Percentiles rank a stretch among this genome's conserved stretches.
phyloP scores from a whole-genome alignment of 768 basidiomycete species.

The Daedaleopsis sinensis region DNA sequence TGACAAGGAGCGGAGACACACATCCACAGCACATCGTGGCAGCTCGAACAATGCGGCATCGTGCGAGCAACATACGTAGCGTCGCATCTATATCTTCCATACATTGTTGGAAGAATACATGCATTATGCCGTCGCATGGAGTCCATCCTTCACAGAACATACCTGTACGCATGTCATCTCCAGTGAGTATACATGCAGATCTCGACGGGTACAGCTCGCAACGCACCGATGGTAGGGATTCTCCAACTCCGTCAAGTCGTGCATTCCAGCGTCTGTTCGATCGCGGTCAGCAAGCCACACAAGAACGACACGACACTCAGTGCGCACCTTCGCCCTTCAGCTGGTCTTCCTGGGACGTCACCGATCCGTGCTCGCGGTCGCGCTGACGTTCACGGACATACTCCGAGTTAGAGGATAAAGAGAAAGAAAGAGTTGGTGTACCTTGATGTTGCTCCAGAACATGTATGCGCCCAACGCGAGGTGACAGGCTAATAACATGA shows the following conservation, averaged over 20 bases:
- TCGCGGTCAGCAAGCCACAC: background rate
- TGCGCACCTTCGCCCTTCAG: background rate
- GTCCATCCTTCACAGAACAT: background rate
- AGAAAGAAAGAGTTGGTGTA: background rate
- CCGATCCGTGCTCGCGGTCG: conserved; percentile 18
- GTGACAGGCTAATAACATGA: conserved; percentile 6
- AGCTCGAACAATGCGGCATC: too few species aligned
- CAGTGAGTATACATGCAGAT: background rate
- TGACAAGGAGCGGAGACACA: too few species aligned
- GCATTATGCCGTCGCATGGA: too few species aligned
- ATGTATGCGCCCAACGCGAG: conserved; percentile 20
- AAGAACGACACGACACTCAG: too few species aligned
- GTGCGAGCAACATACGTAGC: too few species aligned
- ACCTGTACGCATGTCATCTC: background rate
- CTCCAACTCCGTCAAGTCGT: background rate
- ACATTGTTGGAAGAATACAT: too few species aligned
- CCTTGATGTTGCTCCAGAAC: conserved; percentile 23
- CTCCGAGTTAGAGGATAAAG: background rate
- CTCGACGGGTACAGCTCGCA: background rate
- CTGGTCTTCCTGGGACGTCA: conserved; percentile 11
- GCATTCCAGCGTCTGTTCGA: background rate
- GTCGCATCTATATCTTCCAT: background rate
- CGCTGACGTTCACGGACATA: conserved; percentile 4
- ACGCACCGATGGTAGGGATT: background rate
- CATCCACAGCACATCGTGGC: too few species aligned